These are phyloP conservation scores for Daldinia grandis DNA, from an alignment of 495 filamentous ascomycete species.

Conservation along the genomic window DNA sequence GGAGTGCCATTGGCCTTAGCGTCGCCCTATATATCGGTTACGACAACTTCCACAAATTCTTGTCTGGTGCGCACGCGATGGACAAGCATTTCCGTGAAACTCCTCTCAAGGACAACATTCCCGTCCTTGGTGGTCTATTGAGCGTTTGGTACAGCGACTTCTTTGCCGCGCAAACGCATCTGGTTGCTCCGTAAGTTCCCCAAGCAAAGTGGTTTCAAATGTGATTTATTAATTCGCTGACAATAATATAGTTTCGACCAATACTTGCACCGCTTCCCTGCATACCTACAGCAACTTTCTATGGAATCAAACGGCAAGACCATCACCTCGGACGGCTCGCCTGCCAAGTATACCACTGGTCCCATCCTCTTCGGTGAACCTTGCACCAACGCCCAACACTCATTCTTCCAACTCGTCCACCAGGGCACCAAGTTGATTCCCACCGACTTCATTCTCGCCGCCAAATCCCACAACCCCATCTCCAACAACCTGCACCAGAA, in stretches of 20 bases:
- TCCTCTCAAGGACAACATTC: slow-evolving; percentile 94
- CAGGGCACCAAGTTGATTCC: slow-evolving; percentile 99
- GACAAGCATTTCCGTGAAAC: slow-evolving; percentile 96
- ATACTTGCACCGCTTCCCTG: slow-evolving; percentile 98
- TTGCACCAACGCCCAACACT: slow-evolving; percentile 99
- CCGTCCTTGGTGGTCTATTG: slow-evolving; percentile 87
- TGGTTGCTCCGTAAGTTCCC: slow-evolving; percentile 80
- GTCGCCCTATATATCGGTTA: slow-evolving; percentile 94
- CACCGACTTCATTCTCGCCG: slow-evolving; percentile 95
- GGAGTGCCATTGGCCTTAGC: slow-evolving; percentile 97
- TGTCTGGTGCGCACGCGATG: slow-evolving; percentile 95
- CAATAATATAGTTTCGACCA: slow-evolving; percentile 79
- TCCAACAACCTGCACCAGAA: slow-evolving; percentile 92
- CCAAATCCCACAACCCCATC: slow-evolving; percentile 95
- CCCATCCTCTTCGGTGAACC: slow-evolving; percentile 97
- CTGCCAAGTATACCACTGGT: slow-evolving; percentile 95
- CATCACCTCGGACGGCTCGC: slow-evolving; percentile 86
- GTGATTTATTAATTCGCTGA: slow-evolving; percentile 26
- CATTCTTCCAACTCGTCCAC: slow-evolving; percentile 99
- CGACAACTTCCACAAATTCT: slow-evolving; percentile 97
- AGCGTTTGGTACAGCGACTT: slow-evolving; percentile 99
- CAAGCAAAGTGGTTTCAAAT: background rate
- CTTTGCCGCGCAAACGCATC: slow-evolving; percentile 95
- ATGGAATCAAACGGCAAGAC: slow-evolving; percentile 99
- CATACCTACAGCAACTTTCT: slow-evolving; percentile 97